These are phyloP conservation scores for Polychytrium aggregatum DNA, from an alignment of 192 early-diverging fungal genomes.

Conservation along the genomic window DNA sequence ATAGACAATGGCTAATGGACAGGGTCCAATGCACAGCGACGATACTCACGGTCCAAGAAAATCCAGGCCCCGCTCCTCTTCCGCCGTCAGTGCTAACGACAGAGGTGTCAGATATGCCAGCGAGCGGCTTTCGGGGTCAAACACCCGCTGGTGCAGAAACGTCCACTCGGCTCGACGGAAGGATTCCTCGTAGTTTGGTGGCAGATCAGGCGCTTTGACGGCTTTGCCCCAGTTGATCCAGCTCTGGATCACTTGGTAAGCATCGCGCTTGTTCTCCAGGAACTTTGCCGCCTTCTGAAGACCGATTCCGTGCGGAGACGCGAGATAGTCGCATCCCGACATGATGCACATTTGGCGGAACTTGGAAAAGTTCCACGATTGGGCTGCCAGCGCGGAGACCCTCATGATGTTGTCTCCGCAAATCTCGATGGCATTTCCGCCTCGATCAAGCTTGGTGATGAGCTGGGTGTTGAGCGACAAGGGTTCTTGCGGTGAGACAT, in stretches of 20 bases:
- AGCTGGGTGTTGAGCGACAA: constrained; percentile 26
- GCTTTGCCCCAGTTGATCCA: constrained; percentile 37
- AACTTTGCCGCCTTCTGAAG: constrained; percentile 62
- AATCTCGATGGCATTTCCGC: constrained; percentile 59
- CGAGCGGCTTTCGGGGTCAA: constrained; percentile 42
- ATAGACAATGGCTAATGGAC: background rate
- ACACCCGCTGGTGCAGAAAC: constrained; percentile 86
- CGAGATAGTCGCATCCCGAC: constrained; percentile 95
- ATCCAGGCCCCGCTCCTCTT: constrained; percentile 22
- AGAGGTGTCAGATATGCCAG: constrained; percentile 51
- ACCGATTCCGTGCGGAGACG: constrained; percentile 73
- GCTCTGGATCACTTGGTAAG: constrained; percentile 11
- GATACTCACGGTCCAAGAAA: constrained; percentile 49
- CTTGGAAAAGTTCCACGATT: constrained; percentile 44
- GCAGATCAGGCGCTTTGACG: constrained; percentile 35
- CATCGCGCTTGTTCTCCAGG: constrained; percentile 7
- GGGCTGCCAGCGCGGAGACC: constrained; percentile 36
- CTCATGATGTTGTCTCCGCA: constrained; percentile 19
- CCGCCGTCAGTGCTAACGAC: constrained; percentile 21
- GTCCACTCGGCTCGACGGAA: constrained; percentile 73
- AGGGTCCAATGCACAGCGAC: background rate
- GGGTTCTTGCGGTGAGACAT: too few species aligned
- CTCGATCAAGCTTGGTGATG: constrained; percentile 71
- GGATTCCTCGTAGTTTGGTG: constrained; percentile 51
- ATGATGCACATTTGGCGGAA: constrained; percentile 90